Percentiles rank a stretch among this genome's conserved stretches.
phyloP scores from a whole-genome alignment of 139 green algal species.

The Coelastrella sp. region DNA sequence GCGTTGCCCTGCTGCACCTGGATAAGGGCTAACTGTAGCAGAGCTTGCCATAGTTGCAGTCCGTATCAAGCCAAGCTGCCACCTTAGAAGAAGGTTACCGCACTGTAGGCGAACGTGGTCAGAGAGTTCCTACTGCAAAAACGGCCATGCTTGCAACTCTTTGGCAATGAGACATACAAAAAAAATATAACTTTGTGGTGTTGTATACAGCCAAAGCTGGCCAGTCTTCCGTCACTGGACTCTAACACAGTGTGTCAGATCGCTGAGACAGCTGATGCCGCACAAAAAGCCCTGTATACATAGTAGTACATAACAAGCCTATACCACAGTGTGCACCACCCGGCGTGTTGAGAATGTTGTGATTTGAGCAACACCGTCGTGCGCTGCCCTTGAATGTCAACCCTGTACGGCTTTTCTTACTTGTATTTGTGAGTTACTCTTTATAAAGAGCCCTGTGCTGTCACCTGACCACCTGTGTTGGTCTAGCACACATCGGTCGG shows the following conservation, averaged over 20 bases:
- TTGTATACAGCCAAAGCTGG: not conserved
- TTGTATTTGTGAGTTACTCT: too few species aligned
- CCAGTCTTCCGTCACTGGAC: not conserved
- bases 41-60: not conserved
- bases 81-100: not conserved
- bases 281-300: too few species aligned
- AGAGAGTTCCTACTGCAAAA: not conserved
- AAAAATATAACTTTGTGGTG: not conserved
- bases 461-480: too few species aligned
- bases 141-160: not conserved
- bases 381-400: too few species aligned
- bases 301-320: too few species aligned
- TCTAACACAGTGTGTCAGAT: not conserved
- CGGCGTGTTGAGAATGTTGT: too few species aligned
- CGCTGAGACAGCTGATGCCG: not conserved
- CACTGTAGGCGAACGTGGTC: not conserved
- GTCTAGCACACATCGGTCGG: too few species aligned
- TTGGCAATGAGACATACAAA: not conserved
- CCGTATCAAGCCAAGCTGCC: not conserved
- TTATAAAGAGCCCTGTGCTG: too few species aligned
- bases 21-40: not conserved
- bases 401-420: too few species aligned
- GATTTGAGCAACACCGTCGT: too few species aligned
- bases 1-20: not conserved
- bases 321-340: too few species aligned